Evolutionary conservation across 176 grass and related monocot species (phyloP), one percentile per base, ranked within the genome.

Genomic region (Aegilops sharonensis): DNA sequence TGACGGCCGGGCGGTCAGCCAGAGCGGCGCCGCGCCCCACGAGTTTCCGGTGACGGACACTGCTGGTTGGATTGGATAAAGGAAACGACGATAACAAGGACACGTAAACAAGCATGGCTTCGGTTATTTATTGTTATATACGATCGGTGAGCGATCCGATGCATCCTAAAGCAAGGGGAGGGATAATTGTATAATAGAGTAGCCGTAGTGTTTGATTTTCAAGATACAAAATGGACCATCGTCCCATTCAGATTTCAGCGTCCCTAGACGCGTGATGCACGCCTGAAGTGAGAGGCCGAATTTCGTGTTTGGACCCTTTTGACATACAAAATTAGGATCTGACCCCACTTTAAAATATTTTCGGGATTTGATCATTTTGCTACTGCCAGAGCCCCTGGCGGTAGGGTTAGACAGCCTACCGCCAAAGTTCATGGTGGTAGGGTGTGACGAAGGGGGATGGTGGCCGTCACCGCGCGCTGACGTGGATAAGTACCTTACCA

Each of bases 11-110:
- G 39, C 85, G 89, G 52, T 78, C 31, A 15, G 84, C 85, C 24
- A 91, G 77, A 11, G 79, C 81, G 18, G 85, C 89, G 32, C 80
- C 89, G 20, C 61, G 65, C 56, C 74, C 83, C 27, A 27, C 27
- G 27, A 10, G 37, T 39, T 47, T 48, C 48, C 21, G 21, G 1
- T 61, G 21, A 23, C 3, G 21, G 57, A n/a, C 9, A 4, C 57
- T 59, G 56, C 56, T 60, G 2, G 15, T 31, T 31, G 31, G 31
- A 31, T 59, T 59, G 56, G 54, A 59, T 21, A 21, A 9, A 60
- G 20, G 57, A 23, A n/a, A 8, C 59, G 60, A 63, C n/a, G 60
- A n/a, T 25, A 63, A 24, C n/a, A 24, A 25, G 25, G 25, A 25
- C n/a, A 62, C n/a, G 60, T n/a, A 9, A 63, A 24, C 60, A 63